These are phyloP conservation scores for Papilionanthe hybrid DNA, from an alignment of 116 monocot genomes.

Conservation along the genomic window DNA sequence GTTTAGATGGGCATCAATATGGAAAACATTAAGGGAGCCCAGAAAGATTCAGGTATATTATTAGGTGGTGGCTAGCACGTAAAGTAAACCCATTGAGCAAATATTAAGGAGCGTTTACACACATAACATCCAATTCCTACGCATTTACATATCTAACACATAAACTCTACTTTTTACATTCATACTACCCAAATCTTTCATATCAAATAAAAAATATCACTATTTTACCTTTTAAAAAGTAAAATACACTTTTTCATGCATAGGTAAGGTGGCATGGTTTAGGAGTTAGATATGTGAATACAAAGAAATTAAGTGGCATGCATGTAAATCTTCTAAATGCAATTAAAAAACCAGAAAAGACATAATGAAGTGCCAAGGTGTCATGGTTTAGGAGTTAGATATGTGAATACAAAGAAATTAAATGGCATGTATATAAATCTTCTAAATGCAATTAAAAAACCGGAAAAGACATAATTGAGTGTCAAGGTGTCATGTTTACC, in stretches of 20 bases:
- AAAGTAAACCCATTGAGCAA: not conserved
- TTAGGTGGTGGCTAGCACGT: not conserved
- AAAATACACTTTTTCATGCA: too few relatives aligned
- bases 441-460: not conserved
- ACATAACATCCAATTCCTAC: too few relatives aligned
- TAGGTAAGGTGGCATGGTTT: too few relatives aligned
- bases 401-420: too few relatives aligned
- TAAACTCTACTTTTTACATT: too few relatives aligned
- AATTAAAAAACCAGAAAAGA: not conserved
- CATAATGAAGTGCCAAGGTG: not conserved
- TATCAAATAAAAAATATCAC: too few relatives aligned
- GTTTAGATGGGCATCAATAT: not conserved
- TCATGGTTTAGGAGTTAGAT: not conserved
- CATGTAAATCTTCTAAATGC: not conserved
- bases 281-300: too few relatives aligned
- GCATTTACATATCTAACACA: too few relatives aligned
- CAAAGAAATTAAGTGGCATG: too few relatives aligned
- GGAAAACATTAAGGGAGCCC: not conserved
- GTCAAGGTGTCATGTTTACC: slow-evolving; percentile 20
- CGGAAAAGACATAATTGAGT: not conserved
- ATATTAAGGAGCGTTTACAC: not conserved
- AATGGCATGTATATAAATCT: too few relatives aligned
- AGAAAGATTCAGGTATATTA: not conserved
- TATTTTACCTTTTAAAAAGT: too few relatives aligned
- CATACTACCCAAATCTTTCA: too few relatives aligned